Conservation (phyloP, 192 early-diverging fungal species). For the Coemansia javaensis region DNA sequence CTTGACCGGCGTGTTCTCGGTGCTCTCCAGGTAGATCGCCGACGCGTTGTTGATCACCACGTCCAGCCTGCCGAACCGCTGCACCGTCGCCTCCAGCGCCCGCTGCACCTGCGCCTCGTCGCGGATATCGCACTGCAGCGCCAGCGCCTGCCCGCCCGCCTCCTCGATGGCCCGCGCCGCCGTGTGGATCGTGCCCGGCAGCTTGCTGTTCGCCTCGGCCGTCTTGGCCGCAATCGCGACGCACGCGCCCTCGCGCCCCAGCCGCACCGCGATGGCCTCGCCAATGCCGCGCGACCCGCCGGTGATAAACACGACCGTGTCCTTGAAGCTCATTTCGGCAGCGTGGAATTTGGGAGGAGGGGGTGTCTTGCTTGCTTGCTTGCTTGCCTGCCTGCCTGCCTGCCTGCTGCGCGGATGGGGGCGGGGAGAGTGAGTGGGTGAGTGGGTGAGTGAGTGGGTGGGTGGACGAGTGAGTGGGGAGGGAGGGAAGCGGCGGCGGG, state of each 20-base stretch:
- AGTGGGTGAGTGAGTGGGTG: too few species aligned
- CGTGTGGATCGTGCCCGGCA: conserved; percentile 79
- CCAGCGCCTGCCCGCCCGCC: conserved; percentile 70
- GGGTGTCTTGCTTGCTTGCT: too few species aligned
- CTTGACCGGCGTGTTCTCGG: conserved; percentile 54
- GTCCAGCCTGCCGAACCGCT: conserved; percentile 73
- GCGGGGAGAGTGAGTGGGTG: too few species aligned
- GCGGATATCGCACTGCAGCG: conserved; percentile 79
- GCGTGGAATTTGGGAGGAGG: too few species aligned
- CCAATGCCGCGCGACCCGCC: conserved; percentile 74
- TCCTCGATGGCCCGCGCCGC: conserved; percentile 69
- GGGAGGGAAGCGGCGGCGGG: too few species aligned
- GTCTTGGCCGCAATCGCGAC: conserved; percentile 77
- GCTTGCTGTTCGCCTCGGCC: conserved; percentile 61
- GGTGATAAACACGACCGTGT: conserved; percentile 55
- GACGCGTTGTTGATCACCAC: conserved; percentile 79
- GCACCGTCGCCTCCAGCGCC: conserved; percentile 63
- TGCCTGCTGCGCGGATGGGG: too few species aligned
- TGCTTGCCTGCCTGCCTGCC: too few species aligned
- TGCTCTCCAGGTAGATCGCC: conserved; percentile 65
- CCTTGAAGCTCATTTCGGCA: conserved; percentile 2
- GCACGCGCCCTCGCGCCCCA: conserved; percentile 62
- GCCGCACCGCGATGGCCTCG: conserved; percentile 65
- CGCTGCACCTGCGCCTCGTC: conserved; percentile 66
- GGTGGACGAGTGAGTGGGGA: too few species aligned